These are phyloP conservation scores for Hypoxylon subgilvum DNA, from an alignment of 495 filamentous ascomycete species.

Conservation along the genomic window DNA sequence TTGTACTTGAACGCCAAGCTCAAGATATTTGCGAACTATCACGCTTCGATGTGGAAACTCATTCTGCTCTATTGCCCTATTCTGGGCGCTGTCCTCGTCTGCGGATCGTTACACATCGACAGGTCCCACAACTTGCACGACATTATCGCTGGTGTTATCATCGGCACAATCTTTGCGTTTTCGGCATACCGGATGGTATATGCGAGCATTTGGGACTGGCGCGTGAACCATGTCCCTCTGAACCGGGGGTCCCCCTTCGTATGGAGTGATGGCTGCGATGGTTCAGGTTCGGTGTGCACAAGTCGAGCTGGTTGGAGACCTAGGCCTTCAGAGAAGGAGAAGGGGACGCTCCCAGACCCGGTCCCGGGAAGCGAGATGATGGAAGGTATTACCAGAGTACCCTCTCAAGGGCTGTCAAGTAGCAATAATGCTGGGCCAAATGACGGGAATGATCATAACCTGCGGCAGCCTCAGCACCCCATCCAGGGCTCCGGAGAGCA, in stretches of 20 bases:
- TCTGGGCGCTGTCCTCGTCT: constrained; percentile 55
- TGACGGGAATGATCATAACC: neutral
- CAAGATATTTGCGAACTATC: constrained; percentile 62
- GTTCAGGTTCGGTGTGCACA: constrained; percentile 28
- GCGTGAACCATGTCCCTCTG: constrained; percentile 52
- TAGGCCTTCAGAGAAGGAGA: constrained; percentile 1
- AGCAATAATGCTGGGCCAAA: neutral
- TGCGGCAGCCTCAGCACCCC: neutral
- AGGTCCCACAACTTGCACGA: constrained; percentile 57
- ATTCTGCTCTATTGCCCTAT: constrained; percentile 55
- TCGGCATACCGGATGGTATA: constrained; percentile 50
- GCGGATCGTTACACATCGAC: constrained; percentile 58
- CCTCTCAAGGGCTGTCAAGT: neutral
- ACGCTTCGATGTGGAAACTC: constrained; percentile 62
- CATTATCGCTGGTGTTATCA: constrained; percentile 50
- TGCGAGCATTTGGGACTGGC: constrained; percentile 51
- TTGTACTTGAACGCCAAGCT: constrained; percentile 65
- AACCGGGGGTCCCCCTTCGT: constrained; percentile 32
- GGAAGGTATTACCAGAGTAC: neutral
- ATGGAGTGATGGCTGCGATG: constrained; percentile 1
- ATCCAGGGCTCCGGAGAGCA: neutral
- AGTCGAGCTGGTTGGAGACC: constrained; percentile 30
- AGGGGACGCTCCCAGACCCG: constrained; percentile 16
- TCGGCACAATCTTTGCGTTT: constrained; percentile 51
- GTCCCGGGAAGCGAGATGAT: constrained; percentile 7